Evolutionary conservation across 768 basidiomycete genomes (phyloP), one percentile per base, ranked within the genome.

Genomic region (Tubosaeta sp.): DNA sequence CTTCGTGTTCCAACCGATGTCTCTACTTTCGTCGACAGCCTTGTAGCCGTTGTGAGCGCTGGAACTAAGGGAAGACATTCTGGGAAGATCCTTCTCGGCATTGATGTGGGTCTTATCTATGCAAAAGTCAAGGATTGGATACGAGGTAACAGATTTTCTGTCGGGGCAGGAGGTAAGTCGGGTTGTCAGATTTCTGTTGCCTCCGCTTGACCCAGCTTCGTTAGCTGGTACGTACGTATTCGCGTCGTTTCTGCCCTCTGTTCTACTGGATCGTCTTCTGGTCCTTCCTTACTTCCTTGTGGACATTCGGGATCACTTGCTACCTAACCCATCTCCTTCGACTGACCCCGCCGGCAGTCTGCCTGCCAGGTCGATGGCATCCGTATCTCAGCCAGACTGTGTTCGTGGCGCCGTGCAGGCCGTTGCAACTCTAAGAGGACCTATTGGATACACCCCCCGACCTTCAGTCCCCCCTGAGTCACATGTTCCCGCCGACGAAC

Each of bases 111-210:
- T 1, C 49, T 71, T 35, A 42, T 54, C 16, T 67, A 69, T 25
- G 68, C 71, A 48, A 72, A 73, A 39, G 31, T 81, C 25, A 72
- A 73, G 51, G 77, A 82, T 56, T 82, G 82, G 76, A 59, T 85
- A 26, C 76, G 79, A 31, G 88, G 89, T 2, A 80, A 88, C 49
- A 70, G 87, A 34, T 80, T 88, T 61, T 78, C 82, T 17, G 71
- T 92, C 50, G 91, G 91, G 52, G 85, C 91, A 46, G 91, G 90
- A 68, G 88, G 89, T 91, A 62, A 60, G 80, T 69, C 17, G 0
- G 25, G 19, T 48, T 43, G 29, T 31, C 25, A 35, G 25, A 27
- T 16, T 37, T 29, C 42, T 32, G 44, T 44, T 55, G 22, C 11
- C n/a, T 46, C 38, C 43, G 8, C 43, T 46, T 38, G 54, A 58